Evolutionary conservation across 73 alveolate genomes (phyloP).

Genomic region (Stentor coeruleus): DNA sequence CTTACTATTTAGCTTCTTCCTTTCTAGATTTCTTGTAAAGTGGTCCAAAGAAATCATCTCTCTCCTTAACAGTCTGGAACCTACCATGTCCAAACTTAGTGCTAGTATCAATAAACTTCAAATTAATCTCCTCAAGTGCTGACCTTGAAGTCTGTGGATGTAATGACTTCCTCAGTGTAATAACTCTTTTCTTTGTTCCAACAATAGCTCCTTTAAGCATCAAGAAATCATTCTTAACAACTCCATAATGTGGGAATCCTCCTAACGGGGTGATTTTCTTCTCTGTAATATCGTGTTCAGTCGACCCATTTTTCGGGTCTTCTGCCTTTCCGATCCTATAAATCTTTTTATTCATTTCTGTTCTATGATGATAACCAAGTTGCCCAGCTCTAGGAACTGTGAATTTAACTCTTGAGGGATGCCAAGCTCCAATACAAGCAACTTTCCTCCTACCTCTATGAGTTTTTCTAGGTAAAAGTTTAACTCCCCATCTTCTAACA

Average conservation of each 20-base stretch:
- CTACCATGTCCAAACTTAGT: slow-evolving; percentile 99
- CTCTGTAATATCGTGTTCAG: slow-evolving; percentile 96
- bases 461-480: slow-evolving; percentile 96
- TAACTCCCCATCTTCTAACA: slow-evolving; percentile 98
- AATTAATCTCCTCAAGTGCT: slow-evolving; percentile 86
- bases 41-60: slow-evolving; percentile 96
- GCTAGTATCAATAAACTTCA: slow-evolving; percentile 99
- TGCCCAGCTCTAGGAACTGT: slow-evolving; percentile 99
- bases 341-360: slow-evolving; percentile 98
- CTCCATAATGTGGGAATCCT: slow-evolving; percentile 99
- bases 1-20: slow-evolving; percentile 14
- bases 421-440: slow-evolving; percentile 99
- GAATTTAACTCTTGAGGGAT: slow-evolving; percentile 99
- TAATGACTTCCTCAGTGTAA: slow-evolving; percentile 97
- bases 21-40: slow-evolving; percentile 47
- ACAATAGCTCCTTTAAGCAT: slow-evolving; percentile 98
- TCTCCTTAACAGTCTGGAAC: slow-evolving; percentile 99
- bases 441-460: slow-evolving; percentile 99
- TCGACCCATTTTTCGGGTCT: slow-evolving; percentile 94
- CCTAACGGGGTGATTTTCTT: slow-evolving; percentile 99
- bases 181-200: slow-evolving; percentile 98
- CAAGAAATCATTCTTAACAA: slow-evolving; percentile 94
- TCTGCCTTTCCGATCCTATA: slow-evolving; percentile 96
- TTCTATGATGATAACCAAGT: slow-evolving; percentile 99
- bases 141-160: slow-evolving; percentile 73